Evolutionary conservation across 139 green algal species (phyloP).

Genomic region (Chlorella sorokiniana): DNA sequence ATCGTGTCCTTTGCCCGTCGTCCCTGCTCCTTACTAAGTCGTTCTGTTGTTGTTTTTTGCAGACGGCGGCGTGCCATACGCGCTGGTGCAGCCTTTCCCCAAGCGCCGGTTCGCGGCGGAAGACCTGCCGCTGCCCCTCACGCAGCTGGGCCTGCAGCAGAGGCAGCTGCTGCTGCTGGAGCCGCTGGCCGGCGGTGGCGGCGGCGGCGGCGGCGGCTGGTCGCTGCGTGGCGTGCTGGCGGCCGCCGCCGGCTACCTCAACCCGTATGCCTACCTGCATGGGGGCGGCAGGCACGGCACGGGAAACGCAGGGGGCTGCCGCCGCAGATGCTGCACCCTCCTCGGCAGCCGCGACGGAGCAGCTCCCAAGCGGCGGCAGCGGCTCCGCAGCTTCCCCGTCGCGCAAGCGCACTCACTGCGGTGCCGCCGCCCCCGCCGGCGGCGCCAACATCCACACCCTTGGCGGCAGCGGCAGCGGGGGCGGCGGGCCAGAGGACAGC

Average conservation of each 20-base stretch:
- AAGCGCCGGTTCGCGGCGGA: conserved; percentile 11
- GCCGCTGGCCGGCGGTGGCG: not conserved
- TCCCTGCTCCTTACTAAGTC: not conserved
- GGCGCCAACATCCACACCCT: conserved; percentile 12
- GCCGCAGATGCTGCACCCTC: not conserved
- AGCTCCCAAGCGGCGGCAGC: not conserved
- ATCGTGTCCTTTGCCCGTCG: not conserved
- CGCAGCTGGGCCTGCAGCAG: conserved; percentile 19
- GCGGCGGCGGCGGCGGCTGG: not conserved
- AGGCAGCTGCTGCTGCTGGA: conserved; percentile 25
- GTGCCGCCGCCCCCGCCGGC: too few relatives aligned
- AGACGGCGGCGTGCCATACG: conserved; percentile 32
- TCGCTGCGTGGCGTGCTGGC: conserved; percentile 12
- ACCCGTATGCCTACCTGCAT: conserved; percentile 4
- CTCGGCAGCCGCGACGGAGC: not conserved
- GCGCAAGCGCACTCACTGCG: not conserved
- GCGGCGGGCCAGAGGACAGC: not conserved
- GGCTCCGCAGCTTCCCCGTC: not conserved
- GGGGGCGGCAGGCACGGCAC: not conserved
- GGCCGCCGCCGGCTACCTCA: conserved; percentile 7
- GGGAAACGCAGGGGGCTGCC: not conserved
- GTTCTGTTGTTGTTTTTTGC: not conserved
- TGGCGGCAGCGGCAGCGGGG: not conserved
- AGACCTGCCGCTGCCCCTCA: conserved; percentile 9
- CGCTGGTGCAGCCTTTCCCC: conserved; percentile 33